These are phyloP conservation scores for Cladosporium halotolerans DNA, from an alignment of 2,329 filamentous ascomycete genomes.

Conservation along the genomic window DNA sequence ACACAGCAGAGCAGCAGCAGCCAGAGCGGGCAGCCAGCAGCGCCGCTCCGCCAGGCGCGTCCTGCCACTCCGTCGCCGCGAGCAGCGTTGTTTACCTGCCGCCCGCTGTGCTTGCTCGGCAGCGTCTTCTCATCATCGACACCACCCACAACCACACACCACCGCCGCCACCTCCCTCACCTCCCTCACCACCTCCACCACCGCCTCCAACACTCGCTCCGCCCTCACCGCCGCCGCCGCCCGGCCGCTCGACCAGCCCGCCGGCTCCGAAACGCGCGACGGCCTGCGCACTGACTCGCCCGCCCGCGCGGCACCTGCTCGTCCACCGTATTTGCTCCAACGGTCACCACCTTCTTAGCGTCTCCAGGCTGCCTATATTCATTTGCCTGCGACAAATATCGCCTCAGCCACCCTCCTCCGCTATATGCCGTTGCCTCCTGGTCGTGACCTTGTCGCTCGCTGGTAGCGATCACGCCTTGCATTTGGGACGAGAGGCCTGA, in stretches of 20 bases:
- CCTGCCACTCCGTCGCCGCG: no score
- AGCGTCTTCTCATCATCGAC: no score
- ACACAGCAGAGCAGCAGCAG: not conserved
- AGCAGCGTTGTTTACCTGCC: no score
- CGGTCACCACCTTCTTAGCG: not conserved
- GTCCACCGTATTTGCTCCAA: conserved; percentile 8
- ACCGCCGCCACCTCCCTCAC: not conserved
- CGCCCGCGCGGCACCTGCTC: conserved; percentile 3
- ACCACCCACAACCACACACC: not conserved
- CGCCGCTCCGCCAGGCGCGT: no score
- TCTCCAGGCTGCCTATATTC: conserved; percentile 6
- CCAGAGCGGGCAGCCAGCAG: no score
- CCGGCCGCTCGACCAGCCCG: not conserved
- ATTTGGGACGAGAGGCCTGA: not conserved
- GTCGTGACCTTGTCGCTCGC: conserved; percentile 1
- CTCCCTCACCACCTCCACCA: not conserved
- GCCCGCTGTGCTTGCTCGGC: no score
- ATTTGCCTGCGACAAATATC: conserved; percentile 10
- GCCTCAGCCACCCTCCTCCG: not conserved
- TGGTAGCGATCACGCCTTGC: not conserved
- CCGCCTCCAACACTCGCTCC: not conserved
- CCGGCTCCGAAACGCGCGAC: conserved; percentile 6
- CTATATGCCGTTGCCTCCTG: conserved; percentile 1
- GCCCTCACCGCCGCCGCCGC: not conserved
- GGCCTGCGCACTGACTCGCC: conserved; percentile 4